phyloP scores from a whole-genome alignment of 352 stramenopile genomes.

The Pythium oligandrum region DNA sequence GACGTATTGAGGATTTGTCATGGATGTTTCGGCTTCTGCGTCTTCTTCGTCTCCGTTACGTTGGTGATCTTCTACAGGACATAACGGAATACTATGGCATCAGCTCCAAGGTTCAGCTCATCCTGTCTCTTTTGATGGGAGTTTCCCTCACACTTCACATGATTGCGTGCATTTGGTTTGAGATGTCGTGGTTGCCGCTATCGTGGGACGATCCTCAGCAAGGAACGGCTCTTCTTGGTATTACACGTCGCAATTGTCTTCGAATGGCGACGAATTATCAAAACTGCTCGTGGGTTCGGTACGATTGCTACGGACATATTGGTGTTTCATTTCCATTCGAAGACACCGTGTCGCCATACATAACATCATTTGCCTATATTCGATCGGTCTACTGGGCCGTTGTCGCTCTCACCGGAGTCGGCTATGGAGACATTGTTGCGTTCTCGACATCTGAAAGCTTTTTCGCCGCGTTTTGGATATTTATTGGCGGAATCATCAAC shows the following conservation, averaged over 20 bases:
- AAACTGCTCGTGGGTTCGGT: constrained; percentile 73
- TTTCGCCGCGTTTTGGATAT: constrained; percentile 74
- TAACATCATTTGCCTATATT: constrained; percentile 53
- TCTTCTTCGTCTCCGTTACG: constrained; percentile 40
- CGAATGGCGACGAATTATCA: constrained; percentile 39
- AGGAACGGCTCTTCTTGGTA: constrained; percentile 5
- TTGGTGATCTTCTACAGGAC: constrained; percentile 35
- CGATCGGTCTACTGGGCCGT: constrained; percentile 76
- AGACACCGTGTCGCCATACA: constrained; percentile 32
- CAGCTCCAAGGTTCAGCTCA: constrained; percentile 55
- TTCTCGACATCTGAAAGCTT: constrained; percentile 70
- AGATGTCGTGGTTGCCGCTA: constrained; percentile 47
- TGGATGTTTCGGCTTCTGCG: constrained; percentile 43
- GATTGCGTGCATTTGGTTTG: constrained; percentile 66
- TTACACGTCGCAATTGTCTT: constrained; percentile 37
- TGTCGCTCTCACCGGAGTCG: constrained; percentile 61
- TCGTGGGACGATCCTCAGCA: constrained; percentile 6
- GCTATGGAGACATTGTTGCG: constrained; percentile 70
- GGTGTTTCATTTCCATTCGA: constrained; percentile 41
- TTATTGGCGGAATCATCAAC: constrained; percentile 69
- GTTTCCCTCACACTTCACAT: constrained; percentile 55
- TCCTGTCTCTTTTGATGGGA: constrained; percentile 40
- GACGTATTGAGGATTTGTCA: constrained; percentile 21
- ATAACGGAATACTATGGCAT: constrained; percentile 53
- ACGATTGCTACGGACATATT: constrained; percentile 67